These are phyloP conservation scores for Tritrichomonas foetus DNA, from an alignment of 208 protist genomes.

Conservation along the genomic window DNA sequence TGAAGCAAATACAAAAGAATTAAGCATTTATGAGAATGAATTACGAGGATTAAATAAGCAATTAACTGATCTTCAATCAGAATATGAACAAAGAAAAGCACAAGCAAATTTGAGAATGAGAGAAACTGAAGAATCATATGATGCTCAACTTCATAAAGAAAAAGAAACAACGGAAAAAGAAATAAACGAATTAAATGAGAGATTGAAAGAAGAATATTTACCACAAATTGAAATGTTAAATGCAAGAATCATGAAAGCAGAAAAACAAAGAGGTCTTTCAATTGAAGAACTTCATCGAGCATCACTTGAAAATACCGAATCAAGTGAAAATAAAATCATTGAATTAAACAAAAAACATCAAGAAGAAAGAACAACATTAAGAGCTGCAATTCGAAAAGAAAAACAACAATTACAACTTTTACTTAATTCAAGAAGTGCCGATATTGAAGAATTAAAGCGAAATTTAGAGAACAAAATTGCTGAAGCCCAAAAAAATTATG, in stretches of 20 bases:
- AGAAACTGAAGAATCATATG: neutral
- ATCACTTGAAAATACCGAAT: neutral
- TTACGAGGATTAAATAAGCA: too few species aligned
- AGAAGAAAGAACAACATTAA: neutral
- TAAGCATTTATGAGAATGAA: too few species aligned
- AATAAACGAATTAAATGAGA: neutral
- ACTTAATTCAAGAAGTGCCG: neutral
- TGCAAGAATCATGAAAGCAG: neutral
- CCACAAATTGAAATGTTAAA: neutral
- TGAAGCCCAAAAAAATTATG: neutral
- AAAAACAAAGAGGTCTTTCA: neutral
- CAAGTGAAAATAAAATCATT: neutral
- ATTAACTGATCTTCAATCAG: too few species aligned
- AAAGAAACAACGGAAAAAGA: neutral
- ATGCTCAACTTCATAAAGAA: neutral
- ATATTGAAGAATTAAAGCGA: neutral
- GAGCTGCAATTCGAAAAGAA: neutral
- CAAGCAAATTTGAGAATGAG: too few species aligned
- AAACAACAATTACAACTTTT: neutral
- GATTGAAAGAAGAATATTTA: neutral
- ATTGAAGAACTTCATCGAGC: neutral
- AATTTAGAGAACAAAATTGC: neutral
- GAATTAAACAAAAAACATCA: neutral
- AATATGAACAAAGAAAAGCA: too few species aligned
- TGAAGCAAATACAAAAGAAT: too few species aligned